Evolutionary conservation across 2,329 filamentous ascomycete genomes (phyloP).

Genomic region (Trichoderma atroviride): DNA sequence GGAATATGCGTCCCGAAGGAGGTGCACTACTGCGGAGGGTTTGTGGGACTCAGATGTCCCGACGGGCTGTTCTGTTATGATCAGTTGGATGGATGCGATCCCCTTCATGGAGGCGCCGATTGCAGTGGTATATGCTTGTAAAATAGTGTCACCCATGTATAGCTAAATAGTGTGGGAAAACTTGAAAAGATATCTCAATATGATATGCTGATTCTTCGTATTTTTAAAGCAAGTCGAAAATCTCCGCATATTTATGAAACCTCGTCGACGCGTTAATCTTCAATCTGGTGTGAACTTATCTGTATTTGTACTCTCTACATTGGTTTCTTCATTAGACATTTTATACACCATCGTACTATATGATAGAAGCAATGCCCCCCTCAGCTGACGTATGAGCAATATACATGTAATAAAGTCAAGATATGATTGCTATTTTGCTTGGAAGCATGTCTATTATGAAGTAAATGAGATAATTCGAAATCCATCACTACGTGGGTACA

Average conservation of each 20-base stretch:
- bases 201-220: neutral
- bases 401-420: too few relatives aligned
- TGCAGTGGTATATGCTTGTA: conserved; percentile 40
- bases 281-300: too few relatives aligned
- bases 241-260: neutral
- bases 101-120: conserved; percentile 35
- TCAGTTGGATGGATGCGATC: conserved; percentile 37
- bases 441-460: too few relatives aligned
- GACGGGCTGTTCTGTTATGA: conserved; percentile 38
- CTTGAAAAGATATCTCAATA: neutral
- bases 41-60: conserved; percentile 35
- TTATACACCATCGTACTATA: too few relatives aligned
- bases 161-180: neutral
- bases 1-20: conserved; percentile 40
- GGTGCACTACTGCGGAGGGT: conserved; percentile 33
- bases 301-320: too few relatives aligned
- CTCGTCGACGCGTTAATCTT: too few relatives aligned
- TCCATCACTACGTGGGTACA: too few relatives aligned
- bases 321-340: too few relatives aligned
- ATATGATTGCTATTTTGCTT: too few relatives aligned
- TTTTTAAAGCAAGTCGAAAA: neutral
- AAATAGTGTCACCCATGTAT: neutral
- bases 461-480: too few relatives aligned
- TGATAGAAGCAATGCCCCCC: too few relatives aligned
- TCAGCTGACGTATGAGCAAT: too few relatives aligned